phyloP scores from a whole-genome alignment of 129 eudicot species.

The Ambrosia artemisiifolia region DNA sequence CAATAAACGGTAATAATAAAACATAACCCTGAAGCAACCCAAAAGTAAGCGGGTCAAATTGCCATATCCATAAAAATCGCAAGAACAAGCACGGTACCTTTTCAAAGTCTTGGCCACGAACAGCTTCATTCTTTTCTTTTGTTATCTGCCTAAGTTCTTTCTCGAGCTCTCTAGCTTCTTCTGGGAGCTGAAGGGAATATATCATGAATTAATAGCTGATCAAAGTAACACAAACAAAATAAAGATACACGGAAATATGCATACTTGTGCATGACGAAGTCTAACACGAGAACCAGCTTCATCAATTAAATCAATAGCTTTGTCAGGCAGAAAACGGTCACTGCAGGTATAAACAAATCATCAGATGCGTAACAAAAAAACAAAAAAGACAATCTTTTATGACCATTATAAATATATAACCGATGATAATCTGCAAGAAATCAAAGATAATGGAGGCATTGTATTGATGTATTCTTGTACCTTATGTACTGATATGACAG shows the following conservation, averaged over 20 bases:
- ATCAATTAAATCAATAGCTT: constrained; percentile 87
- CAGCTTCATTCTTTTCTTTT: constrained; percentile 86
- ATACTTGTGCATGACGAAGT: constrained; percentile 85
- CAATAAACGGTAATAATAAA: too few species aligned
- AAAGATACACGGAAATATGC: neutral
- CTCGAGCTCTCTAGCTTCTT: constrained; percentile 95
- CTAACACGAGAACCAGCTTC: constrained; percentile 97
- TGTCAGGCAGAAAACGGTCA: constrained; percentile 92
- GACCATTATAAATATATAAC: neutral
- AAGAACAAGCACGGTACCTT: constrained; percentile 43
- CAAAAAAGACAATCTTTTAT: neutral
- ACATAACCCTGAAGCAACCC: neutral
- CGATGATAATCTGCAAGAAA: neutral
- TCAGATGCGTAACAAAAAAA: neutral
- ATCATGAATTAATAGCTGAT: constrained; percentile 1
- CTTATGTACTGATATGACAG: constrained; percentile 85
- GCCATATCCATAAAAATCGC: neutral
- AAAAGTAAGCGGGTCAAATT: neutral
- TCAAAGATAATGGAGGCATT: neutral
- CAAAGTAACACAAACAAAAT: neutral
- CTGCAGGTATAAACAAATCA: constrained; percentile 32
- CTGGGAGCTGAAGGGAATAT: constrained; percentile 63
- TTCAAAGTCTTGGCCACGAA: constrained; percentile 87
- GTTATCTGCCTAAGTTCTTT: constrained; percentile 86
- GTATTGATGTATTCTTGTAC: constrained; percentile 29